A percentile compares a stretch with the other conserved stretches of the same genome.
These are phyloP conservation scores for Saccharomycodes ludwigii DNA, from an alignment of 805 yeast genomes.

Conservation along the genomic window DNA sequence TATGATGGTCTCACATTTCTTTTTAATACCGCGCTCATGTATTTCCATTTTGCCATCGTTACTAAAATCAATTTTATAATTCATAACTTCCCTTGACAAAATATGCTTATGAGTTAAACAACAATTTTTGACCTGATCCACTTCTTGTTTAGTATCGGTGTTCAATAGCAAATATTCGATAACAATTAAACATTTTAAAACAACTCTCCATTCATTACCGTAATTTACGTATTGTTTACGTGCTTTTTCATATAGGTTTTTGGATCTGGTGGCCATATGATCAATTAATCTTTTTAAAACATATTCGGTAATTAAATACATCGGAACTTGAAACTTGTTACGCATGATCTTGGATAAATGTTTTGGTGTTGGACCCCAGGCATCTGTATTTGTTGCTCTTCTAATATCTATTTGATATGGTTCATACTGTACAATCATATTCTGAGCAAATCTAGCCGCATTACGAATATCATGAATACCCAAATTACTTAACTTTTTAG, in stretches of 20 bases:
- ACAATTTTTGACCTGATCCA: conserved; percentile 21
- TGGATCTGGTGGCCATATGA: conserved; percentile 25
- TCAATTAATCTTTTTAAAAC: conserved; percentile 24
- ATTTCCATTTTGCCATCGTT: conserved; percentile 27
- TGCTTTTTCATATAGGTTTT: conserved; percentile 26
- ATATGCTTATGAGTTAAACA: conserved; percentile 22
- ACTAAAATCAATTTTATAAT: conserved; percentile 20
- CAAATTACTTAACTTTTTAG: conserved; percentile 23
- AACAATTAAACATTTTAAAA: conserved; percentile 26
- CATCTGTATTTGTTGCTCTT: conserved; percentile 37
- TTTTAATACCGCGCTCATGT: conserved; percentile 25
- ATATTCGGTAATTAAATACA: conserved; percentile 23
- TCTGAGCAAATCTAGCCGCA: conserved; percentile 29
- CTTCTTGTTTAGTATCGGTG: conserved; percentile 21
- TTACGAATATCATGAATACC: conserved; percentile 28
- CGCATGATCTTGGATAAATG: conserved; percentile 27
- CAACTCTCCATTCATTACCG: conserved; percentile 30
- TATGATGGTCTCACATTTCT: conserved; percentile 21
- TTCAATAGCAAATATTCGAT: conserved; percentile 24
- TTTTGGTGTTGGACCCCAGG: conserved; percentile 40
- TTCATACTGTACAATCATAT: conserved; percentile 25
- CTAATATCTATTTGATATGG: conserved; percentile 28
- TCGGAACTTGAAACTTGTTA: conserved; percentile 19
- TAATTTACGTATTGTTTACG: conserved; percentile 28
- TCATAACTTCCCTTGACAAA: conserved; percentile 18